Evolutionary conservation across 108 stramenopile species (phyloP).

Genomic region (Nitzschia inconspicua): DNA sequence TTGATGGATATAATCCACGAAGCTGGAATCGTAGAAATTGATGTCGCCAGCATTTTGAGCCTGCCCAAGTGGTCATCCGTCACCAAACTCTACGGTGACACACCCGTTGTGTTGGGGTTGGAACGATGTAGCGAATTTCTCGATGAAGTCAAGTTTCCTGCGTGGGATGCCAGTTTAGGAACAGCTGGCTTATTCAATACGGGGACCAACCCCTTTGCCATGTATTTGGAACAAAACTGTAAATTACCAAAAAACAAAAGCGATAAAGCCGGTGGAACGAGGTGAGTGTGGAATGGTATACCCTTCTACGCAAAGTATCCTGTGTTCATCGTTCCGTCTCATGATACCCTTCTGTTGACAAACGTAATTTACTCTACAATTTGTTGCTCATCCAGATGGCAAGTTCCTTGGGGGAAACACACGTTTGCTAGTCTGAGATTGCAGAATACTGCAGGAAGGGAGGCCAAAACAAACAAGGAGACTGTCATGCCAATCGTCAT

Average conservation of each 20-base stretch:
- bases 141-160: slow-evolving; percentile 35
- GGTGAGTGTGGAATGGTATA: slow-evolving; percentile 22
- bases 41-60: slow-evolving; percentile 13
- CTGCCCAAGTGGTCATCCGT: slow-evolving; percentile 40
- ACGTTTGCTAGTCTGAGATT: slow-evolving; percentile 34
- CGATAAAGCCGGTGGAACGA: slow-evolving; percentile 16
- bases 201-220: slow-evolving; percentile 68
- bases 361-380: no score
- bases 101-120: slow-evolving; percentile 60
- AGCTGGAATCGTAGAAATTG: slow-evolving; percentile 34
- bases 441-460: slow-evolving; percentile 31
- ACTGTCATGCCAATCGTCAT: slow-evolving; percentile 72
- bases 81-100: slow-evolving; percentile 56
- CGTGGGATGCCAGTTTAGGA: slow-evolving; percentile 48
- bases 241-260: slow-evolving; percentile 38
- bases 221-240: slow-evolving; percentile 36
- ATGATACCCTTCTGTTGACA: no score
- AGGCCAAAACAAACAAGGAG: slow-evolving; percentile 36
- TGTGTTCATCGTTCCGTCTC: neutral
- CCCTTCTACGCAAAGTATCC: no score
- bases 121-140: slow-evolving; percentile 65
- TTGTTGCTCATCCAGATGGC: neutral
- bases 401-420: slow-evolving; percentile 88
- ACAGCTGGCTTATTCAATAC: slow-evolving; percentile 79
- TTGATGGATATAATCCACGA: slow-evolving; percentile 32